phyloP scores from a whole-genome alignment of 1,284 basidiomycete genomes.

The Marasmius tenuissimus region DNA sequence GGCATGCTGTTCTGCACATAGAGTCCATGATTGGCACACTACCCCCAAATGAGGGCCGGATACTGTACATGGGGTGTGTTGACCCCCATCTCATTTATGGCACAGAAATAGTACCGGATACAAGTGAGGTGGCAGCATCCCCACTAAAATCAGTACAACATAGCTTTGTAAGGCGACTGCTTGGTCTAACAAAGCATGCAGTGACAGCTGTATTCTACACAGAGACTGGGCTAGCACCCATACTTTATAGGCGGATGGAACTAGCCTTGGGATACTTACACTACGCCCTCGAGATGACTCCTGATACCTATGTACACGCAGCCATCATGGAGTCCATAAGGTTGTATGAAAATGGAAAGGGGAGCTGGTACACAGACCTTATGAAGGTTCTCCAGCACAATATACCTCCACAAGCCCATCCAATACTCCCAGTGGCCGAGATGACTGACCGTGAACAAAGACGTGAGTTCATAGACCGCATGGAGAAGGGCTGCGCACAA shows the following conservation, averaged over 20 bases:
- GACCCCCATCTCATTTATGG: neutral
- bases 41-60: constrained; percentile 1
- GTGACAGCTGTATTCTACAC: neutral
- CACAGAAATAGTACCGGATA: neutral
- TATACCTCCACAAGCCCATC: neutral
- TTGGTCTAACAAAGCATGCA: neutral
- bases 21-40: constrained; percentile 9
- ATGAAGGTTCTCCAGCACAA: neutral
- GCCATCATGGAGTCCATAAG: neutral
- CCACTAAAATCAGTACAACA: neutral
- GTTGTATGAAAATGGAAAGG: neutral
- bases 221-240: neutral
- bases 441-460: neutral
- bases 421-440: neutral
- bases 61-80: constrained; percentile 3
- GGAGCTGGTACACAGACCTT: neutral
- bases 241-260: neutral
- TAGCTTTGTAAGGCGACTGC: neutral
- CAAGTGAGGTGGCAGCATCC: neutral
- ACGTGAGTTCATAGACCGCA: neutral
- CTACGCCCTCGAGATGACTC: neutral
- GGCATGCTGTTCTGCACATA: constrained; percentile 6
- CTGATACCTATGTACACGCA: neutral
- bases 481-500: neutral
- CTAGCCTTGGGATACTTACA: neutral